Evolutionary conservation across 768 basidiomycete species (phyloP), one percentile per base, ranked within the genome.

Genomic region (Tephrocybe sp.): DNA sequence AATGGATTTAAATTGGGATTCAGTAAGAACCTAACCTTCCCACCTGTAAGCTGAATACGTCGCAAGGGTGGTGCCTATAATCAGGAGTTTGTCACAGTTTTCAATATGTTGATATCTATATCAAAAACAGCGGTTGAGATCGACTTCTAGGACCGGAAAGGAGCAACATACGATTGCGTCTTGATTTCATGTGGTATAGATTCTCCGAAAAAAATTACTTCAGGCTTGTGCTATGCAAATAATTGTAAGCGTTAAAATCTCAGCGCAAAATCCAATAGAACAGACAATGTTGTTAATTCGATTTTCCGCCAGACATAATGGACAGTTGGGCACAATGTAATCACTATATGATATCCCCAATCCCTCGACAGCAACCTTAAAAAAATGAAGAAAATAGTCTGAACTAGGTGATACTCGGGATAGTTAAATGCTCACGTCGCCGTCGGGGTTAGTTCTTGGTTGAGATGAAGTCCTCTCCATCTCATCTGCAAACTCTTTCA

Each of bases 21-120:
- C 26, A 26, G 26, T 26, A 26, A 26, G 26, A 7, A 26, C 26
- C 26, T 26, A 7, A 26, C 19, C 14, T 30, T 16, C 7, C 4
- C 57, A 89, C 90, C 90, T 77, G 68, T 87, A 97, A 2, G 93
- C 92, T 5, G 91, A 94, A 68, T 89, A 97, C 0, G 95, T 98
- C 0, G 96, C 93, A 22, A 97, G 79, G 1, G 92, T 93, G 0
- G 93, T 95, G 31, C 95, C 96, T 33, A 96, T 70, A 35, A 96
- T 71, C 39, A 98, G 79, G 0, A 98, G 67, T 39, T 82, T 75
- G 46, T 90, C 85, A 17, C 82, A 72, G 7, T 65, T 62, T 52
- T 85, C 80, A 34, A 95, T 61, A 31, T 83, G 73, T 14, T 58
- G 62, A 60, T 79, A 84, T 22, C 89, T 89, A 53, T 11, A 43